phyloP scores from a whole-genome alignment of 2,329 filamentous ascomycete species.

The Xylaria arbuscula region DNA sequence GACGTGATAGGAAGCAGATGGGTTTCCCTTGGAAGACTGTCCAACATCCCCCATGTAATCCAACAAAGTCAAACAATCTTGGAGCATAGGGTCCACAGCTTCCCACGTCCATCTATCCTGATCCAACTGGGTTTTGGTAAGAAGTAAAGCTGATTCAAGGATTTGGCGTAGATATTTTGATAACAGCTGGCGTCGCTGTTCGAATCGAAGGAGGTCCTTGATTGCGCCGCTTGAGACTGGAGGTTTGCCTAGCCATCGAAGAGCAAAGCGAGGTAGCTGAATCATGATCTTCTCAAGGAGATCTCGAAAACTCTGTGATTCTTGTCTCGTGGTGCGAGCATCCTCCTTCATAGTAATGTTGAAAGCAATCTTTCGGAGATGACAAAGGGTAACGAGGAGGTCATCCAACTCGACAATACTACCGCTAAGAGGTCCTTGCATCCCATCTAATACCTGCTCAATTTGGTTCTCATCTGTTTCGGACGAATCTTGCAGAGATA shows the following conservation, averaged over 20 bases:
- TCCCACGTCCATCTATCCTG: conserved; percentile 63
- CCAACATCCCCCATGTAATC: conserved; percentile 61
- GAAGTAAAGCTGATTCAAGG: conserved; percentile 70
- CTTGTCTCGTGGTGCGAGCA: conserved; percentile 20
- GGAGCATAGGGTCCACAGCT: conserved; percentile 65
- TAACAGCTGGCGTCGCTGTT: conserved; percentile 67
- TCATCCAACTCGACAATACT: conserved; percentile 70
- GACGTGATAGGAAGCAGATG: conserved; percentile 63
- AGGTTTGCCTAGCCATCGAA: conserved; percentile 70
- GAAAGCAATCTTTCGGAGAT: conserved; percentile 65
- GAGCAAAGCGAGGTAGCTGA: conserved; percentile 68
- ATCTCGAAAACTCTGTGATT: conserved; percentile 38
- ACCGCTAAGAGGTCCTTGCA: conserved; percentile 70
- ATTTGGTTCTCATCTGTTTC: conserved; percentile 58
- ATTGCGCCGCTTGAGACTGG: conserved; percentile 62
- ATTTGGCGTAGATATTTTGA: conserved; percentile 64
- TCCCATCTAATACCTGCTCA: conserved; percentile 61
- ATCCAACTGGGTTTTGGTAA: conserved; percentile 65
- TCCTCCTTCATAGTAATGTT: conserved; percentile 54
- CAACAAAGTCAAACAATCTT: conserved; percentile 66
- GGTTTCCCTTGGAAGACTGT: conserved; percentile 45
- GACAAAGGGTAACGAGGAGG: conserved; percentile 66
- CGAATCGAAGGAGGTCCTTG: conserved; percentile 70
- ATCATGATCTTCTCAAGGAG: conserved; percentile 68
- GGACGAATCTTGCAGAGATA: conserved; percentile 61